A percentile compares a stretch with the other conserved stretches of the same genome.
Evolutionary conservation across 768 basidiomycete species (phyloP).

Genomic region (Tephrocybe sp.): DNA sequence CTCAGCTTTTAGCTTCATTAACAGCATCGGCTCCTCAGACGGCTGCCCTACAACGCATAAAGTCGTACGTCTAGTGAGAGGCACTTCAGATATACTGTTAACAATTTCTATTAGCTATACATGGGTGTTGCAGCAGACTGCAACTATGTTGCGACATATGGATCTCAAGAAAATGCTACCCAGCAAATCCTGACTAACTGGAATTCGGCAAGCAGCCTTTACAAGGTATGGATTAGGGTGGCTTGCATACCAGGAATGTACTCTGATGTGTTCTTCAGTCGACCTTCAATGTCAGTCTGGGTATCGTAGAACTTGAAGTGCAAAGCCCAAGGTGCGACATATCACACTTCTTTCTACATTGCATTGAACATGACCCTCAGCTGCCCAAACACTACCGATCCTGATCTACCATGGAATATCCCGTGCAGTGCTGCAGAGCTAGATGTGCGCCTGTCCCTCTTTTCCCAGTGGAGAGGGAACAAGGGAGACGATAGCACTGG

Average conservation of each 20-base stretch:
- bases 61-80: conserved; percentile 43
- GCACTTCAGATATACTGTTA: neutral
- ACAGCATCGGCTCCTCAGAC: conserved; percentile 59
- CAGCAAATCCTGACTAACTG: conserved; percentile 73
- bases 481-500: conserved; percentile 74
- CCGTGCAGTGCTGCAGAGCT: conserved; percentile 58
- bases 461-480: conserved; percentile 78
- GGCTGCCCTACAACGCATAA: conserved; percentile 76
- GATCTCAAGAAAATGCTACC: conserved; percentile 62
- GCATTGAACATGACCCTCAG: conserved; percentile 25
- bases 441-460: conserved; percentile 70
- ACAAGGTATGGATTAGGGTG: conserved; percentile 44
- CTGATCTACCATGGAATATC: conserved; percentile 70
- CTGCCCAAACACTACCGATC: conserved; percentile 58
- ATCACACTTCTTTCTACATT: neutral
- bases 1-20: conserved; percentile 51
- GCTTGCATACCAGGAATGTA: neutral
- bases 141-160: conserved; percentile 66
- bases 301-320: conserved; percentile 78
- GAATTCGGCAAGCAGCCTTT: conserved; percentile 75
- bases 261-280: conserved; percentile 29
- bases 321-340: conserved; percentile 47
- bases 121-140: conserved; percentile 92
- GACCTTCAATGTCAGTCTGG: conserved; percentile 84
- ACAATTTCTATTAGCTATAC: conserved; percentile 41